Evolutionary conservation across 2,329 filamentous ascomycete genomes (phyloP), one percentile per base, ranked within the genome.

Genomic region (Aspergillus pseudonomiae): DNA sequence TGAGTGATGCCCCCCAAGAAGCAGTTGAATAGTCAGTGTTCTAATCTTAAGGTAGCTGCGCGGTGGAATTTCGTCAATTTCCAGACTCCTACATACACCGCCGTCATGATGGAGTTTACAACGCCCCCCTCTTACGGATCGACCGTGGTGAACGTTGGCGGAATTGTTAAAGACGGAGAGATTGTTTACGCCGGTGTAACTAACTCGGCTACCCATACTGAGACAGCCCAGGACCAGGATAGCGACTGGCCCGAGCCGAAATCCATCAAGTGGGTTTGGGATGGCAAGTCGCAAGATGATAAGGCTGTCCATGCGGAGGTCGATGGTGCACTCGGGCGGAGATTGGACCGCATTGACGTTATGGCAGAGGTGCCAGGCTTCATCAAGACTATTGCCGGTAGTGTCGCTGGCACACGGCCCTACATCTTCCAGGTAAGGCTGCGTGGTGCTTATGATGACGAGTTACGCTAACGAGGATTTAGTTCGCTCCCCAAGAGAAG

Each of bases 291-390:
- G 52, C 90, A 91, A 74, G 92, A 96, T 68, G 91, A 89, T 59
- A 91, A 93, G 78, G 77, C 85, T 0, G 85, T 94, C 53, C 85
- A 88, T 62, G 94, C 89, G 9, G 82, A 86, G 30, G 77, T 97
- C 9, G 89, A 91, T 69, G 90, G 89, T 5, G 74, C 83, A 41
- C 83, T 97, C 14, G 91, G 88, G 30, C 81, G 87, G 58, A 87
- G 88, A 57, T 81, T 90, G 36, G 95, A 99, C 79, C 87, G 91
- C 67, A 89, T 99, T 68, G 95, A 99, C 80, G 90, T 99, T 72
- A 96, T 99, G 93, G 93, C 91, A 28, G 94, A 99, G 79, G 91
- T 99, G 41, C 95, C 95, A 3, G 92, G 91, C 34, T 96, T 99
- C 73, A 90, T 99, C 78, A 99, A 99, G 87, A 89, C 89, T 71